Conservation (phyloP, 768 basidiomycete genomes). For the Suillus sp. region DNA sequence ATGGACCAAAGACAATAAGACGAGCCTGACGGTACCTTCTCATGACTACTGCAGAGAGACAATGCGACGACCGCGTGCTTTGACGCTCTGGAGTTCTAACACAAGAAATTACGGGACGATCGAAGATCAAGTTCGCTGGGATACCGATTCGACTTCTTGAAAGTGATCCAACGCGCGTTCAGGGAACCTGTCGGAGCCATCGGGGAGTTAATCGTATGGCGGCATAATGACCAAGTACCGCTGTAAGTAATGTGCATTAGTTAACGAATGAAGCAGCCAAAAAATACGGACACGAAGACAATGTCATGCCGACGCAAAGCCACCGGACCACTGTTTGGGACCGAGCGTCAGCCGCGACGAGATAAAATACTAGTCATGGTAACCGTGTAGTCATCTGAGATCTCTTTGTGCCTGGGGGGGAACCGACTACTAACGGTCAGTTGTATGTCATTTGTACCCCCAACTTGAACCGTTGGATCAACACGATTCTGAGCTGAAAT, state of each 20-base stretch:
- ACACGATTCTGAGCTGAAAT: background rate
- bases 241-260: background rate
- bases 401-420: background rate
- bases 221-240: background rate
- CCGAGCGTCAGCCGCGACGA: background rate
- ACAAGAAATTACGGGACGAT: background rate
- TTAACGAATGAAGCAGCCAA: background rate
- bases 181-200: background rate
- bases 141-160: background rate
- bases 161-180: background rate
- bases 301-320: background rate
- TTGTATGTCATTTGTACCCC: background rate
- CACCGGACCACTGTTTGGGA: background rate
- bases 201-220: background rate
- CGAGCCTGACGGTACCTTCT: no score
- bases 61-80: background rate
- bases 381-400: background rate
- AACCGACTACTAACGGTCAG: background rate
- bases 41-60: background rate
- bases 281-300: background rate
- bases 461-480: background rate
- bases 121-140: background rate
- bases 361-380: background rate
- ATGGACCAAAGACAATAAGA: background rate
- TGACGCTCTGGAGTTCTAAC: background rate